A percentile compares a stretch with the other conserved stretches of the same genome.
Conservation (phyloP, 495 filamentous ascomycete species). For the Penicillium silybi region DNA sequence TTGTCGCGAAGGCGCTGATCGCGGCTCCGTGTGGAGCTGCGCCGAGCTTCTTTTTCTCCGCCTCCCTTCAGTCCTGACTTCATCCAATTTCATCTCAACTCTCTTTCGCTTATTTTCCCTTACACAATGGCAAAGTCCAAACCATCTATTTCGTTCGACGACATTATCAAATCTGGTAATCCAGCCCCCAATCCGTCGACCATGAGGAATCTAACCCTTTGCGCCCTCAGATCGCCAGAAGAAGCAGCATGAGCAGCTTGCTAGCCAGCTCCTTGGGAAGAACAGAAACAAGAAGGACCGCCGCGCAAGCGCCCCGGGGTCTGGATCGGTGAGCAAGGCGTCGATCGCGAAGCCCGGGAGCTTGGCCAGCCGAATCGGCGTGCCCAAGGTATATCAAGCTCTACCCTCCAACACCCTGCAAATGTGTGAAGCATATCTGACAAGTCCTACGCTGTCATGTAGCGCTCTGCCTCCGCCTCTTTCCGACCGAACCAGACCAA, state of each 20-base stretch:
- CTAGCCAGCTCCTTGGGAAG: constrained; percentile 64
- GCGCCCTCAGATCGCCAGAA: constrained; percentile 56
- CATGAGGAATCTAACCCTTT: constrained; percentile 3
- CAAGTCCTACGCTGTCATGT: constrained; percentile 1
- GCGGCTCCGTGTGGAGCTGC: background rate
- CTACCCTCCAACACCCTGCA: background rate
- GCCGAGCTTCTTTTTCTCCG: background rate
- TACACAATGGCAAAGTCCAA: constrained; percentile 42
- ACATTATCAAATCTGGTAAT: constrained; percentile 62
- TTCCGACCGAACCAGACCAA: constrained; percentile 31
- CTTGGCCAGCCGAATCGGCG: constrained; percentile 72
- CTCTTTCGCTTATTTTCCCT: background rate
- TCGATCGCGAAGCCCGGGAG: constrained; percentile 46
- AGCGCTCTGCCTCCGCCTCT: constrained; percentile 44
- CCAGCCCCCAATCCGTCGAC: background rate
- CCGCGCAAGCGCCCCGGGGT: constrained; percentile 53
- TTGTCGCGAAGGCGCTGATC: no score
- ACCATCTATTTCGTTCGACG: constrained; percentile 55
- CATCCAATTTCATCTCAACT: background rate
- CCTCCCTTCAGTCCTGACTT: background rate
- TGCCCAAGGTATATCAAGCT: constrained; percentile 57
- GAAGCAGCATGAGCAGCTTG: constrained; percentile 67
- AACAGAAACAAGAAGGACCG: constrained; percentile 37
- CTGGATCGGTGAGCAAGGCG: constrained; percentile 39
- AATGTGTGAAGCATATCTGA: background rate